A percentile compares a stretch with the other conserved stretches of the same genome.
Evolutionary conservation across 495 filamentous ascomycete species (phyloP).

Genomic region (Daldinia concentrica): DNA sequence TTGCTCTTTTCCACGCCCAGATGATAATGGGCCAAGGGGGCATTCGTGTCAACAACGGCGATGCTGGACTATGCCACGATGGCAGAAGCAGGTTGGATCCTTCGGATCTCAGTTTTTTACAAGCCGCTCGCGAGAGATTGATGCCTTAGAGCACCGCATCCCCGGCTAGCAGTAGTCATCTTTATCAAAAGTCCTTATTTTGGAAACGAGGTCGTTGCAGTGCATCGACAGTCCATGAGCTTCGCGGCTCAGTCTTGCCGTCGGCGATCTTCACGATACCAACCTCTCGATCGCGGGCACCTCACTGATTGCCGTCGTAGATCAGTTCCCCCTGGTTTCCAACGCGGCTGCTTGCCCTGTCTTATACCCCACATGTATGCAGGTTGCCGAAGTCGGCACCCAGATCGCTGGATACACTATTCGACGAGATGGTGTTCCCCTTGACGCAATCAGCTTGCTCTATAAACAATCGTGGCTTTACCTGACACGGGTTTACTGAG

Average conservation of each 20-base stretch:
- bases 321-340: constrained; percentile 29
- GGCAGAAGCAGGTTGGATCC: constrained; percentile 21
- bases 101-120: constrained; percentile 28
- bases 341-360: constrained; percentile 35
- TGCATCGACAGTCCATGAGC: constrained; percentile 23
- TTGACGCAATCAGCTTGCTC: constrained; percentile 39
- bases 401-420: constrained; percentile 38
- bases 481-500: constrained; percentile 5
- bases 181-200: neutral
- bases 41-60: constrained; percentile 20
- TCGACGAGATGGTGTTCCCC: constrained; percentile 37
- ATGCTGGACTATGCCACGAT: constrained; percentile 37
- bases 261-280: constrained; percentile 40
- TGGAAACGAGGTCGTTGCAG: constrained; percentile 16
- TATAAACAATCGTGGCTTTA: constrained; percentile 16
- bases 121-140: constrained; percentile 21
- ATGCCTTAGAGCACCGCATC: constrained; percentile 30
- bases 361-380: constrained; percentile 41
- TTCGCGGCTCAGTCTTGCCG: constrained; percentile 19
- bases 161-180: constrained; percentile 5
- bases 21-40: constrained; percentile 27
- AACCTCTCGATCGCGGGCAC: constrained; percentile 21
- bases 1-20: constrained; percentile 22
- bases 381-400: constrained; percentile 41
- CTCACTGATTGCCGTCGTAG: constrained; percentile 25